These are phyloP conservation scores for Globisporangium rhizosaccharum DNA, from an alignment of 352 stramenopile species.

Conservation along the genomic window DNA sequence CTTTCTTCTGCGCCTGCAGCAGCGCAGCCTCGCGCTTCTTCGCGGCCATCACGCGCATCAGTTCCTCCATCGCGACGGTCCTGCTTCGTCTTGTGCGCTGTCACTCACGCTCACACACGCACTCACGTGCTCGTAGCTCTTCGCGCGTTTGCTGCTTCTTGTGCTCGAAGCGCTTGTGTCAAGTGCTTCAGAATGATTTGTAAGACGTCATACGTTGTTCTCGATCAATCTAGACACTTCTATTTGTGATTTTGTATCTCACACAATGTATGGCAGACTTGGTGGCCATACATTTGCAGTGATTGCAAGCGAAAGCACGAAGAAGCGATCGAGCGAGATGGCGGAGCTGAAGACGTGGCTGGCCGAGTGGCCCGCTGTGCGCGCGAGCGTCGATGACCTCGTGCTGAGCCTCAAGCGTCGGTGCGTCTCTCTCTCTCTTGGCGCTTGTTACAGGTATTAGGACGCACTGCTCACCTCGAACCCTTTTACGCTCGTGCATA, in stretches of 20 bases:
- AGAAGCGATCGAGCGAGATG: constrained; percentile 3
- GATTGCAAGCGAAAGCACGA: not conserved
- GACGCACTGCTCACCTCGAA: not conserved
- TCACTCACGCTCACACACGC: not conserved
- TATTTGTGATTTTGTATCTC: not conserved
- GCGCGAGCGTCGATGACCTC: constrained; percentile 59
- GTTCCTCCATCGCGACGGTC: constrained; percentile 48
- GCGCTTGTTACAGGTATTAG: not conserved
- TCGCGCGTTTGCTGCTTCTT: too few relatives aligned
- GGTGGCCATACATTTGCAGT: not conserved
- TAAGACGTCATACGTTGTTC: too few relatives aligned
- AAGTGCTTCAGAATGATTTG: too few relatives aligned
- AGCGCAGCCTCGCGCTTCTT: constrained; percentile 77
- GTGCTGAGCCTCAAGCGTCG: constrained; percentile 79
- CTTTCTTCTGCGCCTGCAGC: constrained; percentile 46
- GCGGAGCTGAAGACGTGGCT: constrained; percentile 66
- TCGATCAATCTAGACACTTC: not conserved
- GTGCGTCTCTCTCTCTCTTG: constrained; percentile 16
- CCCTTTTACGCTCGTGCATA: constrained; percentile 1
- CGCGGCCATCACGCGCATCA: constrained; percentile 68
- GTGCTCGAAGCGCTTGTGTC: too few relatives aligned
- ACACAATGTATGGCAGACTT: too few relatives aligned
- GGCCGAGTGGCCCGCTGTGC: constrained; percentile 69
- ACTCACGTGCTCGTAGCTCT: not conserved
- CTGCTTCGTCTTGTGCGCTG: not conserved